Evolutionary conservation across 768 basidiomycete genomes (phyloP), one percentile per base, ranked within the genome.

Genomic region (Leccinum subtestaceum): DNA sequence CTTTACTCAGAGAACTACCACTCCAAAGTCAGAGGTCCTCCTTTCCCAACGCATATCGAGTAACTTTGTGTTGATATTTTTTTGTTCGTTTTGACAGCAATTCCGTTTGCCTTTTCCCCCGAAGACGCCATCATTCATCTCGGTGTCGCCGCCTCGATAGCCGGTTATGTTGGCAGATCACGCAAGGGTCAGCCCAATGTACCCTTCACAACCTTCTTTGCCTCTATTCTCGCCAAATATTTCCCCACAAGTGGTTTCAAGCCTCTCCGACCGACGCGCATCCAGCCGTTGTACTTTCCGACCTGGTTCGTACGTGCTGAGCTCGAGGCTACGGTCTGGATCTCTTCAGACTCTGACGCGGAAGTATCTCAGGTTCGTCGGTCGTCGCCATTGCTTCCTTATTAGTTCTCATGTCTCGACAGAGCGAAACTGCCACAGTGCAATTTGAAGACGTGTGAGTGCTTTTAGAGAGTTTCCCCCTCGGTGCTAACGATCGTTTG

Each of bases 221-320:
- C 67, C 63, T 60, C 79, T 72, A 0, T 61, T 69, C 66, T 77
- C 40, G 75, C 77, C 17, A 72, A 73, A 29, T 69, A 70, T 53
- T 62, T 84, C 29, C 77, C 79, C 2, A 67, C 64, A 23, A 66
- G 76, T 31, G 76, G 76, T 5, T 74, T 76, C 60, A 68, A 73
- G 45, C 72, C 76, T 52, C 60, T 80, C 4, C 76, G 65, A 51
- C 85, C 86, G 23, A 67, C 71, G 12, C 78, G 76, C 23, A 75
- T 84, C 25, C 72, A 77, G 49, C 79, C 85, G 7, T 70, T 84
- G 3, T 89, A 87, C 66, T 81, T 85, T 53, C 87, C 87, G 4
- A 79, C 77, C 11, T 89, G 87, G 87, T 74, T 84, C 31, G 70
- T 87, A 31, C 82, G 84, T 62, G 82, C 77, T 9, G 81, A 85